Evolutionary conservation across 202 grass and related monocot genomes (phyloP).

Genomic region (Setaria viridis): DNA sequence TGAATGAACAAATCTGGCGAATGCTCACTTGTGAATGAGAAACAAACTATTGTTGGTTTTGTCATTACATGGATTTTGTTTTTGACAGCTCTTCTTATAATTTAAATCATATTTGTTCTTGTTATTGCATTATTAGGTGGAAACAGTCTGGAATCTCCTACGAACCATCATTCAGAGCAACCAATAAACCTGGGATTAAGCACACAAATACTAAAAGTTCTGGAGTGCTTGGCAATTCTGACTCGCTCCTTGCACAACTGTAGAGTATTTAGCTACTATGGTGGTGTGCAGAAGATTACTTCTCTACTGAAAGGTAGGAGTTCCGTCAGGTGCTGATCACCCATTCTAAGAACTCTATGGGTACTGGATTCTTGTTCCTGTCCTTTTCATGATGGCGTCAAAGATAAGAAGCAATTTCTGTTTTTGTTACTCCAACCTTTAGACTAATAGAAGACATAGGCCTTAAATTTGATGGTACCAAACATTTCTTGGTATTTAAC

Average conservation of each 20-base stretch:
- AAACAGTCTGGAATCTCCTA: conserved; percentile 56
- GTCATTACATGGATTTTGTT: conserved; percentile 24
- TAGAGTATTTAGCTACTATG: conserved; percentile 94
- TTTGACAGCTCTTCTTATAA: conserved; percentile 45
- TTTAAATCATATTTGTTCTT: conserved; percentile 43
- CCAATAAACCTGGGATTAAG: conserved; percentile 55
- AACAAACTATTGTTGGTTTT: conserved; percentile 7
- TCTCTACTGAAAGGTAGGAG: conserved; percentile 87
- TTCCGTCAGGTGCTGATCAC: background rate
- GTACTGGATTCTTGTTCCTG: background rate
- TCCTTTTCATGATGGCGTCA: background rate
- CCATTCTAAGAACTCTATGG: conserved; percentile 2
- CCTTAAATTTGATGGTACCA: background rate
- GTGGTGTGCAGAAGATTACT: conserved; percentile 83
- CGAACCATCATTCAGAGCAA: conserved; percentile 62
- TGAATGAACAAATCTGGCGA: background rate
- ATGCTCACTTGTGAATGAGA: conserved; percentile 1
- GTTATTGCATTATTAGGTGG: conserved; percentile 61
- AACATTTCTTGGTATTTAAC: background rate
- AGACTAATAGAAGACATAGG: background rate
- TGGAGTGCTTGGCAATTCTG: conserved; percentile 81
- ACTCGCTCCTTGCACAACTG: conserved; percentile 87
- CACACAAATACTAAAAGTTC: conserved; percentile 65
- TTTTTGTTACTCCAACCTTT: background rate
- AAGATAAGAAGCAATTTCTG: background rate